Base-by-base conservation (phyloP, 2,329 filamentous ascomycete species). In the Trichoderma koningii region DNA sequence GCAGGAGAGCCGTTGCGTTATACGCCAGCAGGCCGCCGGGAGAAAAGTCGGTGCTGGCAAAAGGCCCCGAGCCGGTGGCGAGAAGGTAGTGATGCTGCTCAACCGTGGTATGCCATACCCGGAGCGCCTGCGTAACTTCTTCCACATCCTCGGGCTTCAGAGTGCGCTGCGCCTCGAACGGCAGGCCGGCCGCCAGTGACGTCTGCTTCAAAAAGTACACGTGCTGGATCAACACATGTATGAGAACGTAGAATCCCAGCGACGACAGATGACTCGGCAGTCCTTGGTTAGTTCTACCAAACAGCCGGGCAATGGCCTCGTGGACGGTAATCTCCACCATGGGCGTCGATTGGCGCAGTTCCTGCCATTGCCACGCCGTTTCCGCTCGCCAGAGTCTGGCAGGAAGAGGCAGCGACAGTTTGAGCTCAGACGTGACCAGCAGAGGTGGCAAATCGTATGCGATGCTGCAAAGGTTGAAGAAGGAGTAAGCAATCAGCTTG, bases 221-320 rank as follows among this genome's bases (percentile, higher is more conserved):
- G 67, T 91, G 88, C 70, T 92, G 89, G 12, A 91, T 83, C 26
- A 92, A 74, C 3, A 88, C 88, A 70, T 91, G 88, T 3, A 92
- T 88, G 41, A 92, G 79, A 7, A 90, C 83, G 68, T 92, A 91
- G 70, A 89, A 89, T 0, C 88, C 89, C 7, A 90, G 75, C 0
- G 86, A 85, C 0, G 85, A 86, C 64, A 86, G 78, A 51, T 82
- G 80, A 0, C 79, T 75, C 1, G 81, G 81, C 0, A 83, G 77
- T 0, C 77, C 78, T 67, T 84, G 80, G 1, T 79, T 77, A 3
- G 79, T 76, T 42, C 85, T 81, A 28, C 83, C 80, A 42, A 89
- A 80, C 0, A 88, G 76, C 47, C 82, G 77, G 5, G 80, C 80
- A 55, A 89, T 82, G 0, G 84, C 83, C 42, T 88, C 84, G 65